Conservation (phyloP, 2,329 filamentous ascomycete genomes). For the Fusarium sp. region DNA sequence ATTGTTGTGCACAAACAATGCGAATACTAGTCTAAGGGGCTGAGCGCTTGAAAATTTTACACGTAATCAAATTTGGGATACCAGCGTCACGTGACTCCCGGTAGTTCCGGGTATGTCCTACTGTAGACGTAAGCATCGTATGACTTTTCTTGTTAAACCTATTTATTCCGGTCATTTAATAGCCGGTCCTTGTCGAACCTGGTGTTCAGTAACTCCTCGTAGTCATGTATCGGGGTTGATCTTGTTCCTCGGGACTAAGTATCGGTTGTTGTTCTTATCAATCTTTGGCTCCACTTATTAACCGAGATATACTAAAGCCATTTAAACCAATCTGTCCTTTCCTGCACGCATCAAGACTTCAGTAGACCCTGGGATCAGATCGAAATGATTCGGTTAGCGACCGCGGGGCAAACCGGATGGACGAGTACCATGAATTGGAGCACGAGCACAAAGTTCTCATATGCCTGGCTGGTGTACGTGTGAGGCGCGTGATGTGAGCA, state of each 20-base stretch:
- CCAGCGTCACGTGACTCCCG: not conserved
- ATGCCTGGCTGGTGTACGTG: not conserved
- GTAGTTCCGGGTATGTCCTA: not conserved
- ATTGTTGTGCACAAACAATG: not conserved
- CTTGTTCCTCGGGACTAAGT: not conserved
- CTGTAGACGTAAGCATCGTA: not conserved
- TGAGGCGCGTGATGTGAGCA: too few species aligned
- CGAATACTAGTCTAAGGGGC: not conserved
- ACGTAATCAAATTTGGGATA: not conserved
- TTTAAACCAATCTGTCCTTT: not conserved
- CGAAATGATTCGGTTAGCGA: accelerated
- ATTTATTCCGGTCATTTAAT: not conserved
- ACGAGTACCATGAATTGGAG: too few species aligned
- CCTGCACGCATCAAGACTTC: accelerated
- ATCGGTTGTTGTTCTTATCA: not conserved
- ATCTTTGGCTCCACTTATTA: not conserved
- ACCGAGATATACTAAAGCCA: not conserved
- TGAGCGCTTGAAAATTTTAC: not conserved
- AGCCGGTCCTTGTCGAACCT: not conserved
- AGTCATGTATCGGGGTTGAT: not conserved
- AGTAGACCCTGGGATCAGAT: too few species aligned
- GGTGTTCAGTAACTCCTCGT: not conserved
- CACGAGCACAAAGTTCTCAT: not conserved
- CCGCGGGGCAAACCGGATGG: too few species aligned
- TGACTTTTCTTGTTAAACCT: not conserved